Percentiles rank a stretch among this genome's conserved stretches.
Conservation (phyloP, 2,329 filamentous ascomycete genomes). For the Phyllosticta citriasiana region DNA sequence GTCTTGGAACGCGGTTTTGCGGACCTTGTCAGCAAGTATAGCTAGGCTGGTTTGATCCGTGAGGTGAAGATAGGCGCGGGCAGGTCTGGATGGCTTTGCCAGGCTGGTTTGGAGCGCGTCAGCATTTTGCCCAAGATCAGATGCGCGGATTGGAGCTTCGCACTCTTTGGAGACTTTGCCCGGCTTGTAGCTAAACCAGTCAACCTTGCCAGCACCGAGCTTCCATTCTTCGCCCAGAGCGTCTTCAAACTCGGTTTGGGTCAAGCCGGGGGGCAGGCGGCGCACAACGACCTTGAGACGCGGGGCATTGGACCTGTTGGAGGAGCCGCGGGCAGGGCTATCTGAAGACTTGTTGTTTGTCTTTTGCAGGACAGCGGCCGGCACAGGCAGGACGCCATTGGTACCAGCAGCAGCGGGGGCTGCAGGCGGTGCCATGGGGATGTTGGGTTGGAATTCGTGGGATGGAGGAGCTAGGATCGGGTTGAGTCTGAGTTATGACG, state of each 20-base stretch:
- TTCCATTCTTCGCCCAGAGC: constrained; percentile 75
- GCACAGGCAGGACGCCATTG: constrained; percentile 30
- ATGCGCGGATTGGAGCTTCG: constrained; percentile 22
- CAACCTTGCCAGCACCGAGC: constrained; percentile 66
- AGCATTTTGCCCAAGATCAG: neutral
- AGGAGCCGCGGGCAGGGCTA: constrained; percentile 18
- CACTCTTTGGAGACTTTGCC: constrained; percentile 81
- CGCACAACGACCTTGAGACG: constrained; percentile 79
- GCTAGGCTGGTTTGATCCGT: constrained; percentile 59
- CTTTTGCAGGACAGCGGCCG: constrained; percentile 24
- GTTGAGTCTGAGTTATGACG: constrained; percentile 1
- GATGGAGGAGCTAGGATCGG: constrained; percentile 2
- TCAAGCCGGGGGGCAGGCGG: constrained; percentile 76
- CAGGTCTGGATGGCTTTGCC: constrained; percentile 75
- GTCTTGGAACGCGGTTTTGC: constrained; percentile 64
- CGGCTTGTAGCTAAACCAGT: constrained; percentile 66
- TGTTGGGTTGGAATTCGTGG: neutral
- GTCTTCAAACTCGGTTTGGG: constrained; percentile 62
- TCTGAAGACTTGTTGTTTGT: constrained; percentile 21
- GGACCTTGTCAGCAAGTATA: constrained; percentile 59
- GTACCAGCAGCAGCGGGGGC: constrained; percentile 14
- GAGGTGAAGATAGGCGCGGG: constrained; percentile 74
- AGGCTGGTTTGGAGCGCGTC: constrained; percentile 40
- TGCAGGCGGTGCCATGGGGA: constrained; percentile 11
- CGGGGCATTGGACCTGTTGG: constrained; percentile 40